A percentile compares a stretch with the other conserved stretches of the same genome.
phyloP scores from a whole-genome alignment of 257 asterid genomes.

The Solanum chmielewskii region DNA sequence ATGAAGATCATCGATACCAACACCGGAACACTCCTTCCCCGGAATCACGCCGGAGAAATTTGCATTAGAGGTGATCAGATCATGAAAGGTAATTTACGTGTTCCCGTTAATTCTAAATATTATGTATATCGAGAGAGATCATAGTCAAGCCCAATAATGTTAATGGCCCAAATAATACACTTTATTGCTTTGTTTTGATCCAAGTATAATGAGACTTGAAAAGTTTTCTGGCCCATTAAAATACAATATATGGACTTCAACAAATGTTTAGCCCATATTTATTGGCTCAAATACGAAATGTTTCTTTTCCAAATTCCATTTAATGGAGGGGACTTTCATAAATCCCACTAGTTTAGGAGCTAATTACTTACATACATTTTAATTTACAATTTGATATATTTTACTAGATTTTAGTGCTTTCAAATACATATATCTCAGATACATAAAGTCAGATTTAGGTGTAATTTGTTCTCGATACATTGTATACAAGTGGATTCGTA shows the following conservation, averaged over 20 bases:
- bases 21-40: slow-evolving; percentile 10
- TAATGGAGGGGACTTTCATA: not conserved
- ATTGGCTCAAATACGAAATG: not conserved
- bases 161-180: not conserved
- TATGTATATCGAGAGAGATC: not conserved
- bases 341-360: too few species aligned
- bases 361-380: too few species aligned
- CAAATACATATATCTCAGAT: not conserved
- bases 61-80: slow-evolving; percentile 31
- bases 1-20: slow-evolving; percentile 23
- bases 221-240: not conserved
- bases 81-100: slow-evolving; percentile 14
- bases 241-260: not conserved
- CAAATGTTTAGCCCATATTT: not conserved
- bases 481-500: too few species aligned
- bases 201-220: not conserved
- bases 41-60: slow-evolving; percentile 21
- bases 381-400: too few species aligned
- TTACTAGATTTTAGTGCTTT: too few species aligned
- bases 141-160: not conserved
- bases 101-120: not conserved
- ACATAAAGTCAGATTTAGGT: not conserved
- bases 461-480: too few species aligned
- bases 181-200: not conserved
- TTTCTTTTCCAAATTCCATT: not conserved